Base-by-base conservation (phyloP, 352 stramenopile genomes). In the Phytophthora cryptogea region DNA sequence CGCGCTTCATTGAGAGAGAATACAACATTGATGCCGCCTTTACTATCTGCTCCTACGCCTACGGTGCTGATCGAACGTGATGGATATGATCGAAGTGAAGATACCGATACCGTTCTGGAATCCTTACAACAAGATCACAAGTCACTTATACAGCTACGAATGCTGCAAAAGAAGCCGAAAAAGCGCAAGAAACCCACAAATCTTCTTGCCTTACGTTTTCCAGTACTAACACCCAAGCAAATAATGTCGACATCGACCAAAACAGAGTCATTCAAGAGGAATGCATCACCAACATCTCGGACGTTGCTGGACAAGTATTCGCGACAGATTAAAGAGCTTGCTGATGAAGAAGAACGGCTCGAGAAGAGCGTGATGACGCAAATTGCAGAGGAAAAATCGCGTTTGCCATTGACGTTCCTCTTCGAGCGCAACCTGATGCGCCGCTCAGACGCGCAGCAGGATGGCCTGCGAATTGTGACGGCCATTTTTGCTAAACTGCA, bases 401-500 rank as follows among this genome's bases (percentile, higher is more conserved):
- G 69, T 13, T 46, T 93, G 9, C 83, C 83, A 14, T 61, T 93
- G 11, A 72, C 74, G 11, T 91, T 91, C 47, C 74, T 93, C 47
- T 93, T 93, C 30, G 81, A 91, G 42, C 79, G 76, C 47, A 85
- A 87, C 17, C 55, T 93, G 16, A 70, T 85, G 31, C 59, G 47
- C 8, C 68, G 70, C 7, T 70, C 63, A 3, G 89, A 91, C 57
- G 88, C 79, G 43, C 70, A 68, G 20, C 58, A 86, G 42, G 73
- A 88, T 40, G 72, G 79, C 23, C 46, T 91, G 4, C 54, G 45
- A 9, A 75, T 75, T 1, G 88, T 91, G 52, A 77, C 80, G 0
- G 51, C 54, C 2, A 88, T 91, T 60, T 93, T 91, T 46, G 64
- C 74, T 3, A 89, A 86, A 56, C 63, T 93, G 2, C 83, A 93